Base-by-base conservation (phyloP, 805 yeast species). In the Barnettozyma populi region DNA sequence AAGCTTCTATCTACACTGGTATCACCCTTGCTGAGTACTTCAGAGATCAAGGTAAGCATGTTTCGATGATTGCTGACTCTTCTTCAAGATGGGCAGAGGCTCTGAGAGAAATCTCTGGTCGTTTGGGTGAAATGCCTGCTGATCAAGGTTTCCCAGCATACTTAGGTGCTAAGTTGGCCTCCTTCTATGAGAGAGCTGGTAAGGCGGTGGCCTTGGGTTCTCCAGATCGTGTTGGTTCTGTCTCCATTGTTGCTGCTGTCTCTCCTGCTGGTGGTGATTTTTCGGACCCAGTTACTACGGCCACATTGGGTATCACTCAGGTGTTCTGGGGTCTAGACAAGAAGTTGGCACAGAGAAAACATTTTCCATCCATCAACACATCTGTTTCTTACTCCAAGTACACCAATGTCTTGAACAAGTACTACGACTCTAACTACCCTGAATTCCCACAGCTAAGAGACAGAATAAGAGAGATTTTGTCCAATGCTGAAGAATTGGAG, bases 211-310 rank as follows among this genome's bases (percentile, higher is more conserved):
- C 96, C 3, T 77, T 94, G 51, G 99, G 99, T 64, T 88, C 95
- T 50, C 99, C 99, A 54, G 86, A 87, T 60, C 90, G 99, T 76
- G 65, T 79, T 57, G 99, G 99, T 53, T 92, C 99, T 27, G 99
- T 94, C 54, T 94, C 99, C n/a, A 94, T 94, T 70, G 94, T 94
- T 63, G 99, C 99, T 51, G 99, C 99, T 59, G 99, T 94, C 36
- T 94, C 98, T 5, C 99, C 99, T 58, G 98, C 99, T 48, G 99
- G 99, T 82, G 99, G 99, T 84, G 99, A 94, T 77, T 92, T 94
- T 84, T 92, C 98, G 23, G 99, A 94, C 74, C 99, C 99, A 40
- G 99, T 94, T 59, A 94, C 99, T 24, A 92, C 98, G 19, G 82
- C 99, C 7, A 94, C 99, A 32, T 80, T 94, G 64, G 98, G 97